phyloP scores from a whole-genome alignment of 2,329 filamentous ascomycete species.

The Aspergillus sp. region DNA sequence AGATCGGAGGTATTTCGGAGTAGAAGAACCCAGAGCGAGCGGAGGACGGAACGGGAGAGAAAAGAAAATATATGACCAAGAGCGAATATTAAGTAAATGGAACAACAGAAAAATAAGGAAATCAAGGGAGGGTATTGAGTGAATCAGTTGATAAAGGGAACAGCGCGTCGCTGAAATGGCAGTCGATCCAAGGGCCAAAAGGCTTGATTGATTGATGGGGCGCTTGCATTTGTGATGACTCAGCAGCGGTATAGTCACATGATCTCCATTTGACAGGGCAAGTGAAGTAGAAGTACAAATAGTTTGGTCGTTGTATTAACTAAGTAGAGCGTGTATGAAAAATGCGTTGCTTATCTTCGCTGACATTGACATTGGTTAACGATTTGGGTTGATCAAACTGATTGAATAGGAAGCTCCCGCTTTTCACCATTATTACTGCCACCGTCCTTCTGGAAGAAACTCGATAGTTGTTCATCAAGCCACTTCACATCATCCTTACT shows the following conservation, averaged over 20 bases:
- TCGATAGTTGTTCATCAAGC: conserved; percentile 63
- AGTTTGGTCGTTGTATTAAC: neutral
- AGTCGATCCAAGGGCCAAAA: neutral
- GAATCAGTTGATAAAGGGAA: conserved; percentile 7
- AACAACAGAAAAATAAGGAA: conserved; percentile 7
- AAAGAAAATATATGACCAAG: neutral
- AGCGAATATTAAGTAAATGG: neutral
- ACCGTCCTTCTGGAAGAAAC: conserved; percentile 47
- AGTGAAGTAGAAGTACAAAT: neutral
- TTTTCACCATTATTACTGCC: neutral
- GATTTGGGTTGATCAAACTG: neutral
- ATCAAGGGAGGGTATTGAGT: conserved; percentile 12
- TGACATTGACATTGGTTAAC: neutral
- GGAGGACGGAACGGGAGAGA: conserved; percentile 5
- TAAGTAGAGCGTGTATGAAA: neutral
- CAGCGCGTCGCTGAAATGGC: conserved; percentile 2
- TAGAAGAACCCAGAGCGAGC: conserved; percentile 5
- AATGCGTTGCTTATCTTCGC: neutral
- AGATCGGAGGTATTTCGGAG: conserved; percentile 2
- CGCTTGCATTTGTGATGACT: conserved; percentile 14
- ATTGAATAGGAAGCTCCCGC: neutral
- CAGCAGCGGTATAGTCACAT: conserved; percentile 12
- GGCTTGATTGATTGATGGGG: conserved; percentile 11
- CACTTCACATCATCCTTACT: conserved; percentile 70
- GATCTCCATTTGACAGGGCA: neutral